Base-by-base conservation (phyloP, 169 alveolate genomes). In the Plasmodium ovale region DNA sequence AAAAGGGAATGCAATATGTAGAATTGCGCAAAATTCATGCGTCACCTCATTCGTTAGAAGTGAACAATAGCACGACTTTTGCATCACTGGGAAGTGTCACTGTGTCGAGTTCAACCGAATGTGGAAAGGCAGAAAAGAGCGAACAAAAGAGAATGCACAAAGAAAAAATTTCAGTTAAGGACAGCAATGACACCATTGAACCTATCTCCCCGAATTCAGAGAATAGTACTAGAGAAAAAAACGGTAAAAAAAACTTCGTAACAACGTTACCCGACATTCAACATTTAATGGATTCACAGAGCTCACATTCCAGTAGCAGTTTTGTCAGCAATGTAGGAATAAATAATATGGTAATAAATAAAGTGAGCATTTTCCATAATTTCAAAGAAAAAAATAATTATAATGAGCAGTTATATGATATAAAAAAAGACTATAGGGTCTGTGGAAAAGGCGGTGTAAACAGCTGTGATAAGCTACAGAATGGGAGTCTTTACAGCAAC, bases 281-380 rank as follows among this genome's bases (percentile, higher is more conserved):
- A 23, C 10, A 56, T 14, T 29, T 72, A 72, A 9, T 21, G 9
- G 69, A 37, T 12, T 42, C 54, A 39, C 21, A 42, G 9, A 53
- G 62, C 54, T 12, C 33, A 16, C 59, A 64, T 64, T 53, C 12
- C 5, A 70, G 16, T 23, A 60, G 54, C 7, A 68, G 54, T 69
- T 85, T 27, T 68, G 67, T 85, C 39, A 85, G 39, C 25, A 85
- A 85, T 23, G 67, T 47, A 9, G 87, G 49, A 19, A 85, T 85
- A 85, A 85, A 85, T 49, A 85, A 85, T 51, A 31, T 85, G 68
- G 91, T 85, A 16, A 85, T 85, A 47, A 85, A 85, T 70, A 69
- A 71, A 65, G 39, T 85, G 21, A 67, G 47, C 10, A 58, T 21
- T 70, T 69, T 54, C 31, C 58, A 58, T 35, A 68, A 82, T 49